Base-by-base conservation (phyloP, 129 eudicot genomes). In the Pittosporum tobira region DNA sequence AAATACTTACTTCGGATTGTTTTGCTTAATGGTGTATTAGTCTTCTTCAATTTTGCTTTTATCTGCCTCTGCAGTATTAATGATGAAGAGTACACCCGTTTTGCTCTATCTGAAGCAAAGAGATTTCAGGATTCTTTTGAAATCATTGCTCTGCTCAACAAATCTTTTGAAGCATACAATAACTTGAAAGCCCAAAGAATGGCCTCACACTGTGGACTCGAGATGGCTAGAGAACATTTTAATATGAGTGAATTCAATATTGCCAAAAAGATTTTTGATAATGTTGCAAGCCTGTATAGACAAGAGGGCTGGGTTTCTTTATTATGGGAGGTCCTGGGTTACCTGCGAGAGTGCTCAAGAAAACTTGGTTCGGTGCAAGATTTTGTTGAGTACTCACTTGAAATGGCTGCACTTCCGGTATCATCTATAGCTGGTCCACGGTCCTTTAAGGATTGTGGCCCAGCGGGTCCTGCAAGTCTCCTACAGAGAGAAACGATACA, bases 391-490 rank as follows among this genome's bases (percentile, higher is more conserved):
- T 79, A 84, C 74, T 91, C 99, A 11, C 94, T 91, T 59, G 99
- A 91, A 78, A 87, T 91, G 96, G 96, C 99, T 64, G 94, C 99
- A 0, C 49, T 91, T 62, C 99, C 99, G 7, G 61, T 86, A 36
- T 73, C 80, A 54, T 63, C 66, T 18, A 58, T 67, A 49, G 56
- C 62, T 22, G 24, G 43, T 42, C 63, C 48, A 19, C 71, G 76
- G 8, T 65, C 67, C 4, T 68, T 63, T 48, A 82, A 64, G 54
- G 81, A 90, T 40, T 77, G 86, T 74, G 94, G 89, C 22, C 98
- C 98, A 1, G 87, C 87, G 46, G 95, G 94, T 27, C 78, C 87
- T 31, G 83, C 85, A 50, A 59, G 75, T 76, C 77, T 78, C 45
- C 23, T 73, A 30, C 95, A 77, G 54, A 79, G 87, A 68, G 76